Evolutionary conservation across 2,329 filamentous ascomycete species (phyloP).

Genomic region (Diaporthe velutina): DNA sequence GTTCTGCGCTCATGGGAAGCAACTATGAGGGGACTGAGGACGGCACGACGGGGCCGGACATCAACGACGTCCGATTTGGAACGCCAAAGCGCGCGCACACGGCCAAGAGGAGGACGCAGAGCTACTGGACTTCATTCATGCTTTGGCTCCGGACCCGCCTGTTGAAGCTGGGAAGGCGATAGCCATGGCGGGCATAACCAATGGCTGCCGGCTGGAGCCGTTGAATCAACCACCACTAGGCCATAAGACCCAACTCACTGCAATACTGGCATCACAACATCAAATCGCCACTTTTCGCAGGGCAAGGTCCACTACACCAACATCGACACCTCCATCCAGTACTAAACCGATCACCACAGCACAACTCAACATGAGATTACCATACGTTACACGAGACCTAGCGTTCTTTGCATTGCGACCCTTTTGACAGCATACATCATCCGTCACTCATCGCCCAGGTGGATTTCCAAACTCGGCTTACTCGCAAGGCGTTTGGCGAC

Average conservation of each 20-base stretch:
- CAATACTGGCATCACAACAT: neutral
- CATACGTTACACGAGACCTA: conserved; percentile 16
- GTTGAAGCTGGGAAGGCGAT: conserved; percentile 54
- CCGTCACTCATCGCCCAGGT: neutral
- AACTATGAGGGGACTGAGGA: conserved; percentile 60
- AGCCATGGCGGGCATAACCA: neutral
- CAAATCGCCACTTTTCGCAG: neutral
- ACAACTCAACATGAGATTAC: conserved; percentile 23
- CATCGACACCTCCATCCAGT: neutral
- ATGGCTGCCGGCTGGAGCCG: neutral
- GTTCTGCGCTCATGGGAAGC: conserved; percentile 55
- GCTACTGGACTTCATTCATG: conserved; percentile 73
- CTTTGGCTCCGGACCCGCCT: conserved; percentile 74
- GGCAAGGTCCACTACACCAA: neutral
- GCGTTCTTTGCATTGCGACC: conserved; percentile 21
- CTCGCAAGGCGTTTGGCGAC: conserved; percentile 31
- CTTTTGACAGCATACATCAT: conserved; percentile 20
- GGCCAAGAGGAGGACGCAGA: conserved; percentile 71
- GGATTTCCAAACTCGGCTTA: conserved; percentile 13
- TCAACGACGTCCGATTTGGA: conserved; percentile 60
- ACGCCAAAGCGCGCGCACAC: conserved; percentile 57
- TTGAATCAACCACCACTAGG: neutral
- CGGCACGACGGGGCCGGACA: conserved; percentile 49
- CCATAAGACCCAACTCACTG: neutral
- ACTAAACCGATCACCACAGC: neutral